Percentiles rank a stretch among this genome's conserved stretches.
Evolutionary conservation across 2,329 filamentous ascomycete genomes (phyloP).

Genomic region (Fusarium compactum): DNA sequence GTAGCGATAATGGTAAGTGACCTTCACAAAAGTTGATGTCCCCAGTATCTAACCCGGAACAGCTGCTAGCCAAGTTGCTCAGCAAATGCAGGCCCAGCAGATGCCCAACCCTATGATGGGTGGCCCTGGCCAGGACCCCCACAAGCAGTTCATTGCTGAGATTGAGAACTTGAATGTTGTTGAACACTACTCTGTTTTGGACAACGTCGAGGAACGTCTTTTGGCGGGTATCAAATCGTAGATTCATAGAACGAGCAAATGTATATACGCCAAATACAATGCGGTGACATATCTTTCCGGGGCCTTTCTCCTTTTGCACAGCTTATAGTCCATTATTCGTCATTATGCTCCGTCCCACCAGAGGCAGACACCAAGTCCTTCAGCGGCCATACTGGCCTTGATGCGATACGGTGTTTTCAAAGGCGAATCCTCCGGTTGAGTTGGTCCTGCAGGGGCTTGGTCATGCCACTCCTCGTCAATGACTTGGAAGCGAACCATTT

Average conservation of each 20-base stretch:
- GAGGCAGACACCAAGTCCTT: conserved; percentile 71
- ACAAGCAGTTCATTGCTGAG: conserved; percentile 94
- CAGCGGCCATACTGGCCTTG: conserved; percentile 72
- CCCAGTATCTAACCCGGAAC: conserved; percentile 14
- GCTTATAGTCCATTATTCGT: conserved; percentile 27
- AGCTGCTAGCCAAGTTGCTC: conserved; percentile 92
- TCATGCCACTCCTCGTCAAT: conserved; percentile 93
- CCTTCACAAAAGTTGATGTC: not conserved
- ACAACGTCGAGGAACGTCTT: conserved; percentile 87
- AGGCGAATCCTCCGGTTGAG: conserved; percentile 69
- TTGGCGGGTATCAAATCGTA: conserved; percentile 65
- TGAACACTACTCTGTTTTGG: conserved; percentile 91
- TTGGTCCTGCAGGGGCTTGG: conserved; percentile 78
- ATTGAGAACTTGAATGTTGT: conserved; percentile 96
- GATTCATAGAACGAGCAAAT: conserved; percentile 49
- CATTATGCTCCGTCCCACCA: conserved; percentile 68
- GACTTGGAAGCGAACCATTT: conserved; percentile 87
- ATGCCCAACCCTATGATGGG: conserved; percentile 76
- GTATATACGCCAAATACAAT: conserved; percentile 44
- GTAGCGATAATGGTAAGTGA: conserved; percentile 89
- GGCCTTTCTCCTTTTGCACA: conserved; percentile 4
- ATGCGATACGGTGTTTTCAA: conserved; percentile 79
- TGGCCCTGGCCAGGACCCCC: conserved; percentile 90
- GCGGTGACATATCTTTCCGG: conserved; percentile 37
- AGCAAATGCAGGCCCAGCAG: conserved; percentile 82